phyloP scores from a whole-genome alignment of 108 stramenopile genomes.

The Cyclostephanos tholiformis region DNA sequence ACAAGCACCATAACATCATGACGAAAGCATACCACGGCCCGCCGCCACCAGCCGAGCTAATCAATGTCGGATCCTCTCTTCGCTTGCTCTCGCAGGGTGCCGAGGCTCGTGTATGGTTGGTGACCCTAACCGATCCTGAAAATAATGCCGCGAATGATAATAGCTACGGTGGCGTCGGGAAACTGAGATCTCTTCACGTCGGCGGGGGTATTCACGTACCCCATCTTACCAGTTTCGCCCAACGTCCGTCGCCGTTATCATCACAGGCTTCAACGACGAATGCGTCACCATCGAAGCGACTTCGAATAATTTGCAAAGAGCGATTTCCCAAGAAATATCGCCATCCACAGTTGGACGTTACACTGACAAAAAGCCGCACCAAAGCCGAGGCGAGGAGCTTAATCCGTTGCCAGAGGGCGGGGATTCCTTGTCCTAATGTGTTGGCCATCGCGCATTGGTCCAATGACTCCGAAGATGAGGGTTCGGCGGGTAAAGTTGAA shows the following conservation, averaged over 20 bases:
- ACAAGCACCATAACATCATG: background rate
- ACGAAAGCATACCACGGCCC: slow-evolving; percentile 38
- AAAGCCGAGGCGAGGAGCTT: slow-evolving; percentile 77
- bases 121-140: slow-evolving; percentile 33
- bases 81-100: slow-evolving; percentile 81
- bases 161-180: background rate
- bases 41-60: slow-evolving; percentile 38
- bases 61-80: slow-evolving; percentile 18
- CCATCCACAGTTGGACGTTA: slow-evolving; percentile 88
- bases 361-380: slow-evolving; percentile 87
- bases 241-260: slow-evolving; percentile 18
- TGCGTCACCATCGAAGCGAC: slow-evolving; percentile 15
- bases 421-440: slow-evolving; percentile 64
- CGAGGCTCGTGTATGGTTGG: slow-evolving; percentile 79
- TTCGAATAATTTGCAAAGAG: slow-evolving; percentile 82
- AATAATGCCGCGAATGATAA: slow-evolving; percentile 3
- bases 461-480: slow-evolving; percentile 17
- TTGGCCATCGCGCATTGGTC: slow-evolving; percentile 63
- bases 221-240: slow-evolving; percentile 21
- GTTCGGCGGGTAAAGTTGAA: background rate
- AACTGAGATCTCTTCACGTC: slow-evolving; percentile 21
- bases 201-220: slow-evolving; percentile 43
- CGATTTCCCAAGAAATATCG: slow-evolving; percentile 95
- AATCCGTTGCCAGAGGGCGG: slow-evolving; percentile 57
- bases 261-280: background rate